These are phyloP conservation scores for Thymus mandschuricus DNA, from an alignment of 257 asterid genomes.

Conservation along the genomic window DNA sequence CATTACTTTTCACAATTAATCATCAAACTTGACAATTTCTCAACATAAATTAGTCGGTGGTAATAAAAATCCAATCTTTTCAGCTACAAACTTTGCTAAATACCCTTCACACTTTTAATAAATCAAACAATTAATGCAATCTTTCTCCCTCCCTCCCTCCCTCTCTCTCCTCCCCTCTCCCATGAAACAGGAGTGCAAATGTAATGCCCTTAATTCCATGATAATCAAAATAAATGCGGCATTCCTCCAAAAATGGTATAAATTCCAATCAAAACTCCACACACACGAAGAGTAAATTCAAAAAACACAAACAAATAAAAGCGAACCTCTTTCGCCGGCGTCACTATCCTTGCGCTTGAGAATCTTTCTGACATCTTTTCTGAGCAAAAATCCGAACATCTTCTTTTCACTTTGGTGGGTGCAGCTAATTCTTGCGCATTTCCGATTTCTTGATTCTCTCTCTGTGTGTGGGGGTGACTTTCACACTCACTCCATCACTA, in stretches of 20 bases:
- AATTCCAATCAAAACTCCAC: constrained; percentile 13
- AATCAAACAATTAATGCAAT: constrained; percentile 20
- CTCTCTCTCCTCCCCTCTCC: neutral
- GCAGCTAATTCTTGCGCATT: constrained; percentile 33
- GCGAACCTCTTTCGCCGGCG: constrained; percentile 85
- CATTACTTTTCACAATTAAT: neutral
- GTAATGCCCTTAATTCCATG: constrained; percentile 3
- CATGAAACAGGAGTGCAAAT: neutral
- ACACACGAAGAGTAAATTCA: neutral
- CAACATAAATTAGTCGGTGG: neutral
- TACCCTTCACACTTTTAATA: constrained; percentile 3
- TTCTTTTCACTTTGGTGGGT: constrained; percentile 7
- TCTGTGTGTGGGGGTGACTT: neutral
- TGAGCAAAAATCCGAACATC: constrained; percentile 68
- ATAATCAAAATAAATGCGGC: neutral
- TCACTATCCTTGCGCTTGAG: constrained; percentile 98
- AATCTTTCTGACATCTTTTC: constrained; percentile 76
- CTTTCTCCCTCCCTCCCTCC: neutral
- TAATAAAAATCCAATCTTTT: constrained; percentile 29
- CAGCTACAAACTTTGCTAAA: constrained; percentile 3
- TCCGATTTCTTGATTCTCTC: constrained; percentile 16
- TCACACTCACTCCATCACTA: neutral
- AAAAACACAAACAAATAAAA: neutral
- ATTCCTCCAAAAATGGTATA: constrained; percentile 1
- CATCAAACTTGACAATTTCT: constrained; percentile 9